Conservation (phyloP, 176 grass and related monocot species). For the Hsuehochloa calcarea region DNA sequence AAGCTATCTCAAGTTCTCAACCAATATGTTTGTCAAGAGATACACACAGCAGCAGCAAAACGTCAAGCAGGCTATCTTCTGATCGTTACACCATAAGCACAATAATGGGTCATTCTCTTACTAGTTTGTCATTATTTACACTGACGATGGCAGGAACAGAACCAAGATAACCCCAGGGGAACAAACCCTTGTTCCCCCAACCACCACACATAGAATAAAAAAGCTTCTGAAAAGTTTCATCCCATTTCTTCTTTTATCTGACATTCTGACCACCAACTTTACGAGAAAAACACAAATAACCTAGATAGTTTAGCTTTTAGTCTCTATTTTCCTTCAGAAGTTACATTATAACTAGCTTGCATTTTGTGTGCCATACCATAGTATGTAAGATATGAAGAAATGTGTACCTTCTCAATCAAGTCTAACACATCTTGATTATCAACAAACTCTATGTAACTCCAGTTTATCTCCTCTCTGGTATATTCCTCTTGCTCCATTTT, state of each 20-base stretch:
- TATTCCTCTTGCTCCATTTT: conserved; percentile 99
- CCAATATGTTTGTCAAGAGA: background rate
- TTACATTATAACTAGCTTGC: conserved; percentile 6
- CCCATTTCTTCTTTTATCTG: background rate
- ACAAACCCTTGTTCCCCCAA: background rate
- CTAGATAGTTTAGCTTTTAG: conserved; percentile 17
- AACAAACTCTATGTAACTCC: conserved; percentile 99
- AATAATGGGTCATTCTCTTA: conserved; percentile 2
- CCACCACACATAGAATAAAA: background rate
- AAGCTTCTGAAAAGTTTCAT: background rate
- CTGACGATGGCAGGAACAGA: conserved; percentile 1
- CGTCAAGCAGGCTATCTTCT: background rate
- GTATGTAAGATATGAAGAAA: conserved; percentile 20
- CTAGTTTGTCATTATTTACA: conserved; percentile 6
- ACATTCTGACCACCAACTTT: background rate
- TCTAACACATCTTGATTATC: conserved; percentile 99
- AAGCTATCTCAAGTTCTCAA: background rate
- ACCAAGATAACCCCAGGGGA: background rate
- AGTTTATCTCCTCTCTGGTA: conserved; percentile 95
- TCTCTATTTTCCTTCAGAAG: conserved; percentile 29
- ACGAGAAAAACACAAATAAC: background rate
- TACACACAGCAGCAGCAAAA: background rate
- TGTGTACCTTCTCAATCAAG: conserved; percentile 93
- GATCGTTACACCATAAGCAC: background rate
- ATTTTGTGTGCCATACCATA: conserved; percentile 11